Conservation (phyloP, 352 stramenopile species). For the Blastocystis hominis region DNA sequence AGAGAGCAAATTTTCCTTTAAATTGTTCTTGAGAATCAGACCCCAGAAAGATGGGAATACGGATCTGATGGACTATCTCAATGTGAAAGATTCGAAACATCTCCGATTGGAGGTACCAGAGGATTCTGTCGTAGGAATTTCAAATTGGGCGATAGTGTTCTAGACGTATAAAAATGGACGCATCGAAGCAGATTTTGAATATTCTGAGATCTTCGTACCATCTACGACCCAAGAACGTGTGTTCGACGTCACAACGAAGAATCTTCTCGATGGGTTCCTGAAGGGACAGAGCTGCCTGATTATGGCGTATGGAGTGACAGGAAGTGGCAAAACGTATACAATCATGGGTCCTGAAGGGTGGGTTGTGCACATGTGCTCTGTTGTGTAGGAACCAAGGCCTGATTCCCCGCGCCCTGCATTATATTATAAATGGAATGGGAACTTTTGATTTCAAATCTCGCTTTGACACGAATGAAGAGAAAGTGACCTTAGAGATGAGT, state of each 20-base stretch:
- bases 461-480: not conserved
- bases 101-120: conserved; percentile 4
- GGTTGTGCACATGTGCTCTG: not conserved
- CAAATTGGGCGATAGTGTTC: not conserved
- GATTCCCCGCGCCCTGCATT: conserved; percentile 7
- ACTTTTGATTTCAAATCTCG: conserved; percentile 1
- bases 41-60: conserved; percentile 38
- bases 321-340: conserved; percentile 44
- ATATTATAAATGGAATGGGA: conserved; percentile 40
- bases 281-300: conserved; percentile 3
- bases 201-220: conserved; percentile 18
- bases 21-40: conserved; percentile 9
- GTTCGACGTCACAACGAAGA: conserved; percentile 31
- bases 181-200: conserved; percentile 43
- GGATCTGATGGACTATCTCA: not conserved
- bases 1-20: conserved; percentile 1
- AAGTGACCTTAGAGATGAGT: conserved; percentile 34
- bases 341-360: conserved; percentile 6
- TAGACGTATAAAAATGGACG: conserved; percentile 45
- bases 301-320: conserved; percentile 30
- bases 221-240: conserved; percentile 2
- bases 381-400: not conserved
- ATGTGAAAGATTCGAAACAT: not conserved
- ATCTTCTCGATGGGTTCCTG: conserved; percentile 21
- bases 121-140: conserved; percentile 9